Evolutionary conservation across 257 asterid species (phyloP).

Genomic region (Penstemon newberryi): DNA sequence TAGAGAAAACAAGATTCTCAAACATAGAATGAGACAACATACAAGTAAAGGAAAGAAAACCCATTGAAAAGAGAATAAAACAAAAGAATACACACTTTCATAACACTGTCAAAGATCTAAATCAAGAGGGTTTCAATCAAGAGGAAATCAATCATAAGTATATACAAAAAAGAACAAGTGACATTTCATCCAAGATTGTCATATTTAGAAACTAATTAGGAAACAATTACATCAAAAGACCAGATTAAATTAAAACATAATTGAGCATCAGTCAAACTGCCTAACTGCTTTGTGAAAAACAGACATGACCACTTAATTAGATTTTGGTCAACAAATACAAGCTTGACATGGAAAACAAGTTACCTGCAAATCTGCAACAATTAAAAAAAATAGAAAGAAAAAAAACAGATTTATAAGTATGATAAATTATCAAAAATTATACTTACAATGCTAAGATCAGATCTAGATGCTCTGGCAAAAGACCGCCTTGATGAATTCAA

Average conservation of each 20-base stretch:
- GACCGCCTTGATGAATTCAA: slow-evolving; percentile 51
- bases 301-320: slow-evolving; percentile 13
- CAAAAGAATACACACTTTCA: slow-evolving; percentile 1
- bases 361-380: slow-evolving; percentile 22
- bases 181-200: slow-evolving; percentile 16
- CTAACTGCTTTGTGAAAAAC: too few species aligned
- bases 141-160: neutral
- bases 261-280: neutral
- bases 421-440: slow-evolving; percentile 13
- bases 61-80: neutral
- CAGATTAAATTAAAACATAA: slow-evolving; percentile 6
- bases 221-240: slow-evolving; percentile 32
- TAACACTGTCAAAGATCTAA: slow-evolving; percentile 15
- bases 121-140: slow-evolving; percentile 12
- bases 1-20: neutral
- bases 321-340: slow-evolving; percentile 12
- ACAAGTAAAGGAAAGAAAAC: neutral
- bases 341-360: neutral
- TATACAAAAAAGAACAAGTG: slow-evolving; percentile 1
- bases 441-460: slow-evolving; percentile 76
- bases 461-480: slow-evolving; percentile 50
- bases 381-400: neutral
- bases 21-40: slow-evolving; percentile 5
- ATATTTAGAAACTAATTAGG: slow-evolving; percentile 21
- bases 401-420: neutral